Evolutionary conservation across 2,329 filamentous ascomycete genomes (phyloP).

Genomic region (Trichoderma cornu-damae): DNA sequence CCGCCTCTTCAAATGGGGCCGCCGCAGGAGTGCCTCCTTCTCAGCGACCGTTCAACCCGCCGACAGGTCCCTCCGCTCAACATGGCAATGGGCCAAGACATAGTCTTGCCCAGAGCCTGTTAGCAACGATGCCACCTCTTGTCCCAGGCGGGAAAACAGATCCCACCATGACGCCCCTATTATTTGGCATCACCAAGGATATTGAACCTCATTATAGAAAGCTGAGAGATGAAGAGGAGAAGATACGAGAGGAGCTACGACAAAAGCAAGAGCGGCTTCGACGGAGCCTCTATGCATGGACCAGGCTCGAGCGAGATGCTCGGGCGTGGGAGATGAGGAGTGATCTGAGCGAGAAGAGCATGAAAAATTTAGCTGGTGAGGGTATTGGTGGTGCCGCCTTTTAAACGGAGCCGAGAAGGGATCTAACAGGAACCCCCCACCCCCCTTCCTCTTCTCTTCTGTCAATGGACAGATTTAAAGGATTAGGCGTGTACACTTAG

Average conservation of each 20-base stretch:
- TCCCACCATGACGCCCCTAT: conserved; percentile 40
- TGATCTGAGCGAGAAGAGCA: conserved; percentile 51
- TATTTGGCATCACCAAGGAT: conserved; percentile 47
- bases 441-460: too few relatives aligned
- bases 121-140: conserved; percentile 47
- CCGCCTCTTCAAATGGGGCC: conserved; percentile 29
- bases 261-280: conserved; percentile 51
- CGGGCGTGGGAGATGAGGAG: conserved; percentile 51
- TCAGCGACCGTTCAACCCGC: conserved; percentile 50
- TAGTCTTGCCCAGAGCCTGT: conserved; percentile 48
- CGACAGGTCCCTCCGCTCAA: conserved; percentile 49
- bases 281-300: conserved; percentile 49
- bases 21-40: conserved; percentile 40
- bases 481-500: background rate
- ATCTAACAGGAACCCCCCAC: background rate
- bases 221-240: conserved; percentile 55
- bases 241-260: conserved; percentile 48
- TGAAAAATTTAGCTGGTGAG: conserved; percentile 54
- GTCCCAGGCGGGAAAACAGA: conserved; percentile 53
- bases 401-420: conserved; percentile 27
- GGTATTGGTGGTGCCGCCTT: conserved; percentile 52
- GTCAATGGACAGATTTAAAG: background rate
- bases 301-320: conserved; percentile 50
- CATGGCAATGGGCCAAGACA: conserved; percentile 36
- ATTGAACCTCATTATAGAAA: conserved; percentile 50